Evolutionary conservation across 2,329 filamentous ascomycete genomes (phyloP).

Genomic region (Aspergillus melleus): DNA sequence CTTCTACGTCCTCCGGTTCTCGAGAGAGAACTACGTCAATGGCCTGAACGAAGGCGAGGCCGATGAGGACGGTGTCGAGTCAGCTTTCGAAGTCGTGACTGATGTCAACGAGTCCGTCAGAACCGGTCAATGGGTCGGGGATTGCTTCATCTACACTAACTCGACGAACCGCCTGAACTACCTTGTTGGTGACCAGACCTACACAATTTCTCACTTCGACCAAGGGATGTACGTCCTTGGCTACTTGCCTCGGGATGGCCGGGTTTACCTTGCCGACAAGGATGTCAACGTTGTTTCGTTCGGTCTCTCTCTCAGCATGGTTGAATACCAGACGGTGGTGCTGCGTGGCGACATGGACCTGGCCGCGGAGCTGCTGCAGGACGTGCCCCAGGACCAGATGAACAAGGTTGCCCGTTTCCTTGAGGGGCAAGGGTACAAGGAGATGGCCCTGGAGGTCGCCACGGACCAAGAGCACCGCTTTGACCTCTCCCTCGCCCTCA

Average conservation of each 20-base stretch:
- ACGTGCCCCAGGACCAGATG: slow-evolving; percentile 87
- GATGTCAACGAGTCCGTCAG: slow-evolving; percentile 92
- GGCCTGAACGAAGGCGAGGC: slow-evolving; percentile 79
- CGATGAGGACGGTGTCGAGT: slow-evolving; percentile 89
- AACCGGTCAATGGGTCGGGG: slow-evolving; percentile 96
- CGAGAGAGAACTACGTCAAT: slow-evolving; percentile 81
- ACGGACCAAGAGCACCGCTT: slow-evolving; percentile 97
- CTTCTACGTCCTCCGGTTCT: slow-evolving; percentile 92
- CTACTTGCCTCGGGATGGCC: slow-evolving; percentile 92
- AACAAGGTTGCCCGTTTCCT: slow-evolving; percentile 98
- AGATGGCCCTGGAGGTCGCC: slow-evolving; percentile 88
- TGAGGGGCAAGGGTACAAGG: slow-evolving; percentile 95
- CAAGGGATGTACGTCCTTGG: slow-evolving; percentile 92
- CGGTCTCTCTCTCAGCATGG: slow-evolving; percentile 82
- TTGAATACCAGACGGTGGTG: slow-evolving; percentile 96
- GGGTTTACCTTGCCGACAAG: slow-evolving; percentile 93
- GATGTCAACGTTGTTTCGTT: slow-evolving; percentile 92
- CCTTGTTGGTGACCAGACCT: slow-evolving; percentile 94
- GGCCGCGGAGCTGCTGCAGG: slow-evolving; percentile 78
- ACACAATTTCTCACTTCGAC: slow-evolving; percentile 96
- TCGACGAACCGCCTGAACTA: slow-evolving; percentile 96
- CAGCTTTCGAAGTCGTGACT: slow-evolving; percentile 93
- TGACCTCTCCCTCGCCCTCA: slow-evolving; percentile 80
- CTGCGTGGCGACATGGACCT: slow-evolving; percentile 91
- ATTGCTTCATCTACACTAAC: slow-evolving; percentile 99